phyloP scores from a whole-genome alignment of 257 asterid species.

The Solanum okadae region DNA sequence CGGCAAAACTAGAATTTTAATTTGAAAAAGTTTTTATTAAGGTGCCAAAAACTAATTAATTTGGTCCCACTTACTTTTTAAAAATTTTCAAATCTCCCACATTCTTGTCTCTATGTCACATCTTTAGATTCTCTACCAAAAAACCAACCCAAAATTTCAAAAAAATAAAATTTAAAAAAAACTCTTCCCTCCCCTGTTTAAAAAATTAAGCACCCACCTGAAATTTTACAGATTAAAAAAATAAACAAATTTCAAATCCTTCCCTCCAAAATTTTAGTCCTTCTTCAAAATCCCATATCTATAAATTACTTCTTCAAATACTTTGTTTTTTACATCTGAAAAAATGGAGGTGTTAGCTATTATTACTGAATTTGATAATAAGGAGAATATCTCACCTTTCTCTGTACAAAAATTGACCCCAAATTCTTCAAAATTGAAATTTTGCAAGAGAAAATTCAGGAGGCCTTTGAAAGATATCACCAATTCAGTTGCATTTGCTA shows the following conservation, averaged over 20 bases:
- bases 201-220: no score
- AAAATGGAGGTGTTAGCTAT: no score
- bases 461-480: slow-evolving; percentile 45
- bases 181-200: no score
- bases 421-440: not conserved
- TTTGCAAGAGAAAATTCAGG: slow-evolving; percentile 3
- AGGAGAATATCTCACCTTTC: slow-evolving; percentile 31
- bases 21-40: not conserved
- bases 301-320: not conserved
- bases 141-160: not conserved
- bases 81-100: not conserved
- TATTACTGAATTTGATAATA: not conserved
- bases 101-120: no score
- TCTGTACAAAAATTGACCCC: not conserved
- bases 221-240: no score
- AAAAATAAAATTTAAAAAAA: no score
- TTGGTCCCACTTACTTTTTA: not conserved
- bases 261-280: slow-evolving; percentile 8
- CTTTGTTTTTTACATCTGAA: not conserved
- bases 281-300: not conserved
- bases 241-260: not conserved
- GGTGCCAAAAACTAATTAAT: not conserved
- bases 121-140: not conserved
- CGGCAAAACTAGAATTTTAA: not conserved
- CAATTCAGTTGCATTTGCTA: not conserved